These are phyloP conservation scores for Beauveria pseudobassiana DNA, from an alignment of 2,329 filamentous ascomycete genomes.

Conservation along the genomic window DNA sequence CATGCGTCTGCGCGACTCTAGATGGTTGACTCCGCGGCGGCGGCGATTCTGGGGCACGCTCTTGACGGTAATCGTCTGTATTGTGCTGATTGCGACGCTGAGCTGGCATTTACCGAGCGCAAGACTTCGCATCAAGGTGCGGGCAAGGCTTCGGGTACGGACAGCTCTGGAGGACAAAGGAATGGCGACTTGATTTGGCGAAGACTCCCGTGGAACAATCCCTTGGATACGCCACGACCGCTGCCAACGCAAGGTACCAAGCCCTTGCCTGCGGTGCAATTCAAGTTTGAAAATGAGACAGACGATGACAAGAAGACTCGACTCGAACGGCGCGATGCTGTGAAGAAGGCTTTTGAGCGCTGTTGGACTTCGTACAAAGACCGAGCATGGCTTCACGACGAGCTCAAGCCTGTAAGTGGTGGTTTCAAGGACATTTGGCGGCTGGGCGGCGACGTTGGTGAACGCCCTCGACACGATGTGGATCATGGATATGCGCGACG, in stretches of 20 bases:
- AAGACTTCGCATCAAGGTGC: neutral
- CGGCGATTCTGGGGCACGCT: neutral
- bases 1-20: neutral
- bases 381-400: slow-evolving; percentile 45
- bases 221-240: neutral
- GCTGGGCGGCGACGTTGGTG: slow-evolving; percentile 52
- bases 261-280: slow-evolving; percentile 5
- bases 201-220: slow-evolving; percentile 7
- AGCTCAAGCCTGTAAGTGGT: slow-evolving; percentile 42
- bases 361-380: slow-evolving; percentile 45
- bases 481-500: slow-evolving; percentile 52
- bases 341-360: slow-evolving; percentile 35
- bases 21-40: neutral
- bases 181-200: slow-evolving; percentile 3
- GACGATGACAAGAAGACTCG: slow-evolving; percentile 19
- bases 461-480: slow-evolving; percentile 54
- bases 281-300: slow-evolving; percentile 12
- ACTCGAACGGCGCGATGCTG: slow-evolving; percentile 29
- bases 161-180: neutral
- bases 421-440: slow-evolving; percentile 41
- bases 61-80: neutral
- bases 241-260: neutral
- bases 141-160: neutral
- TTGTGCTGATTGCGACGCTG: neutral
- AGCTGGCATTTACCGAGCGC: neutral